Base-by-base conservation (phyloP, 2,329 filamentous ascomycete genomes). In the Claviceps maximensis region DNA sequence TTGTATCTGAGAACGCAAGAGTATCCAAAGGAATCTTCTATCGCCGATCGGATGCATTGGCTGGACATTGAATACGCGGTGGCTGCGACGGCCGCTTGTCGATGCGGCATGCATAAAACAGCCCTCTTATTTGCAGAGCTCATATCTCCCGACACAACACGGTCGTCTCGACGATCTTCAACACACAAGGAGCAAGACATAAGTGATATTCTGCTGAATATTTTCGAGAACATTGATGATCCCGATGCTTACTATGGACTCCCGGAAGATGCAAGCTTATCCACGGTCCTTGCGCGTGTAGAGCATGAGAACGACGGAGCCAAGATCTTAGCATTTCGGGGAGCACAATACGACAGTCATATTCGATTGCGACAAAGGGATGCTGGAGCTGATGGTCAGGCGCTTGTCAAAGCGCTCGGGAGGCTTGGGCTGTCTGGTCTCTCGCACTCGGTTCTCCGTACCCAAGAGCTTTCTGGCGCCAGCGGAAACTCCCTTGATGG, bases 201-300 rank as follows among this genome's bases (percentile, higher is more conserved):
- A 7, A 76, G 79, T 3, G 80, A 87, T 31, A 74, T 94, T 1
- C 73, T 97, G 13, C 75, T 95, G 46, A 74, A 79, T 1, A 90
- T 98, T 2, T 98, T 93, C 65, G 86, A 88, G 63, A 91, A 88
- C 56, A 86, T 98, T 47, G 90, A 96, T 63, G 94, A 99, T 62
- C 91, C 90, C 1, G 93, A 99, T 66, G 85, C 89, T 0, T 98
- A 95, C 66, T 98, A 98, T 63, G 94, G 93, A 4, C 77, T 96
- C 8, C 80, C 87, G 44, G 86, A 94, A 66, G 80, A 80, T 42
- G 79, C 89, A 7, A 89, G 83, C 54, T 70, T 98, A 17, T 74
- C 79, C 17, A 88, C 85, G 12, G 85, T 97, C 1, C 74, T 97
- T 54, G 80, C 85, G 50, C 83, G 87, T 10, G 76, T 97, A 4